These are phyloP conservation scores for Pythium phragmitis DNA, from an alignment of 352 stramenopile genomes.

Conservation along the genomic window DNA sequence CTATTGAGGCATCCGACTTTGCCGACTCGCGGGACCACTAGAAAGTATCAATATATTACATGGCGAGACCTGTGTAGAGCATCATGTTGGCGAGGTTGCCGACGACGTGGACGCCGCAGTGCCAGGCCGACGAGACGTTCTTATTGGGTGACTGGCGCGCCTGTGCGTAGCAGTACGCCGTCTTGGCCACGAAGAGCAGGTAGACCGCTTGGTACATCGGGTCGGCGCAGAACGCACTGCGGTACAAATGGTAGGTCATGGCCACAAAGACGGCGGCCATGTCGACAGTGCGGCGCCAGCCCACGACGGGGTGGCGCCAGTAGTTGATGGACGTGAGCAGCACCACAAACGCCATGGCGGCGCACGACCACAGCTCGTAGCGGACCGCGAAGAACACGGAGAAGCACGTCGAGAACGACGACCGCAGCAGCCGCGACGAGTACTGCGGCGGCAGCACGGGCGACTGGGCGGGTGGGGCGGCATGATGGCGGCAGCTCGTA, in stretches of 20 bases:
- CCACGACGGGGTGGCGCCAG: conserved; percentile 69
- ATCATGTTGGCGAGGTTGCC: conserved; percentile 78
- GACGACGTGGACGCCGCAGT: conserved; percentile 75
- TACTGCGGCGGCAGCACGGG: conserved; percentile 69
- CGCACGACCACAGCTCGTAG: conserved; percentile 66
- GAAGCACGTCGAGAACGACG: conserved; percentile 67
- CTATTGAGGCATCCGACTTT: conserved; percentile 54
- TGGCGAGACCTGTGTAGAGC: conserved; percentile 65
- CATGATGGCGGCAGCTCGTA: background rate
- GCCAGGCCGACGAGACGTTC: conserved; percentile 72
- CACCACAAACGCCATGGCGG: conserved; percentile 59
- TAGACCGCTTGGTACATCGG: conserved; percentile 59
- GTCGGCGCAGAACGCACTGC: conserved; percentile 49
- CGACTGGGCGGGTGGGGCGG: background rate
- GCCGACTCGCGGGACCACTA: conserved; percentile 47
- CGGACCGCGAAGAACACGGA: conserved; percentile 52
- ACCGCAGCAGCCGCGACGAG: conserved; percentile 66
- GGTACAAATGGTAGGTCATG: conserved; percentile 70
- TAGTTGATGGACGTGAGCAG: conserved; percentile 86
- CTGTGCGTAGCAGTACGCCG: conserved; percentile 68
- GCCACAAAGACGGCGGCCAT: conserved; percentile 61
- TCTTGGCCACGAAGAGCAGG: conserved; percentile 63
- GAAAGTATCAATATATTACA: conserved; percentile 24
- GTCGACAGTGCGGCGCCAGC: conserved; percentile 72
- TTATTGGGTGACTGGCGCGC: conserved; percentile 58